A percentile compares a stretch with the other conserved stretches of the same genome.
These are phyloP conservation scores for Aspergillus baeticus DNA, from an alignment of 495 filamentous ascomycete species.

Conservation along the genomic window DNA sequence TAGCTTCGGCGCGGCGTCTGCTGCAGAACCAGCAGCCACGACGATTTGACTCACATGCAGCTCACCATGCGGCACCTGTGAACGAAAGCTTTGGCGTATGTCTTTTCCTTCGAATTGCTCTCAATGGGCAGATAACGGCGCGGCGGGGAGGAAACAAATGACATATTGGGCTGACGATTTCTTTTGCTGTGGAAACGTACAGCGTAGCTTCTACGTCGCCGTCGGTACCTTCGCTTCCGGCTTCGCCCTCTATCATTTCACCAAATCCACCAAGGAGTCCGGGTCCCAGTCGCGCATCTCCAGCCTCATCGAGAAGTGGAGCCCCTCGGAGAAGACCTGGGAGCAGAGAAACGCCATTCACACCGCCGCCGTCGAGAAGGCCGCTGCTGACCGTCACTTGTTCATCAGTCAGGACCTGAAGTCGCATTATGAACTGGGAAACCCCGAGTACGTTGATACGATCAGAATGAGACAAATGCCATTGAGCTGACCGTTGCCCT, in stretches of 20 bases:
- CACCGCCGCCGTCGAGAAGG: slow-evolving; percentile 65
- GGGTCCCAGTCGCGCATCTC: slow-evolving; percentile 54
- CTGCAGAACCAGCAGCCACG: slow-evolving; percentile 45
- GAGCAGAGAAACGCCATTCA: slow-evolving; percentile 62
- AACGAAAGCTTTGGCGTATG: slow-evolving; percentile 66
- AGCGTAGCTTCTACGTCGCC: slow-evolving; percentile 67
- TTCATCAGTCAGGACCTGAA: slow-evolving; percentile 54
- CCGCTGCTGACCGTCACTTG: slow-evolving; percentile 64
- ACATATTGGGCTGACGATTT: slow-evolving; percentile 8
- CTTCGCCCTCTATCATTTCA: slow-evolving; percentile 55
- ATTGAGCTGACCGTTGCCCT: slow-evolving; percentile 9
- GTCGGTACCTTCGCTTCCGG: slow-evolving; percentile 56
- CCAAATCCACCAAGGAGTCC: slow-evolving; percentile 43
- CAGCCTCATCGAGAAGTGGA: slow-evolving; percentile 55
- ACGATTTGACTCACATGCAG: slow-evolving; percentile 45
- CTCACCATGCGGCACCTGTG: slow-evolving; percentile 51
- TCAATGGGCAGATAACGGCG: slow-evolving; percentile 5
- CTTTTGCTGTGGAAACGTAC: slow-evolving; percentile 17
- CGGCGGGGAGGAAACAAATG: too few species aligned
- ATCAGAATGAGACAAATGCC: neutral
- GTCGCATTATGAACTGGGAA: slow-evolving; percentile 53
- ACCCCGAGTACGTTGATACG: slow-evolving; percentile 62
- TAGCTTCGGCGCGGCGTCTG: slow-evolving; percentile 40
- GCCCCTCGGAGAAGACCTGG: slow-evolving; percentile 48
- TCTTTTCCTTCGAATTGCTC: slow-evolving; percentile 23